Base-by-base conservation (phyloP, 441 rosid species). In the Macaranga tanarius region DNA sequence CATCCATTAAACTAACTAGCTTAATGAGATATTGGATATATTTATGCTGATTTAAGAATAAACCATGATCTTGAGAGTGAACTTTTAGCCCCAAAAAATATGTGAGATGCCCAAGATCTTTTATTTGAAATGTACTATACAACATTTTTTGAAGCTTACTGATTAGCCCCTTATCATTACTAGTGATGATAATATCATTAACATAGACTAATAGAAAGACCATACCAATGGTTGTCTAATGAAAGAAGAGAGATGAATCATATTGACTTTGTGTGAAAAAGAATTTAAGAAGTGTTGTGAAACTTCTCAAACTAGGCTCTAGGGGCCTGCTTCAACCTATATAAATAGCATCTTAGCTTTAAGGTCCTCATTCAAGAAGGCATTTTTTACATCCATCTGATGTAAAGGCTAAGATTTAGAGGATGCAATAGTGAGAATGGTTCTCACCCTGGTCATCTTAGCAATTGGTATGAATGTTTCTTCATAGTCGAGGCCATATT, bases 221-320 rank as follows among this genome's bases (percentile, higher is more conserved):
- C 63, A 60, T 60, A 26, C n/a, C 28, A 23, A 13, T 67, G 26
- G 45, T 16, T 67, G 23, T 67, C 44, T 67, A 50, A 6, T 67
- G 59, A 67, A 67, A 48, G 45, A 67, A 48, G 59, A 67, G 71
- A 13, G 71, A 67, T 50, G 59, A 67, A 67, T 67, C 59, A 67
- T 67, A 65, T 65, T 67, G 59, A 26, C 45, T 50, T 67, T 47
- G 40, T 67, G n/a, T 22, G 26, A 44, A 38, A 54, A 10, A 54
- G 25, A 54, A 54, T 7, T 19, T 54, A 25, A 54, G 58, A n/a
- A 19, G 48, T 4, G n/a, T n/a, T n/a, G n/a, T n/a, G n/a, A 40
- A 62, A 38, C 25, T 62, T 62, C 25, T 62, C 48, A 62, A 62
- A 62, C 65, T 16, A 62, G 22, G 44, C 58, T 66, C 5, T 10